Conservation (phyloP, 2,329 filamentous ascomycete species). For the Colletotrichum gloeosporioides region DNA sequence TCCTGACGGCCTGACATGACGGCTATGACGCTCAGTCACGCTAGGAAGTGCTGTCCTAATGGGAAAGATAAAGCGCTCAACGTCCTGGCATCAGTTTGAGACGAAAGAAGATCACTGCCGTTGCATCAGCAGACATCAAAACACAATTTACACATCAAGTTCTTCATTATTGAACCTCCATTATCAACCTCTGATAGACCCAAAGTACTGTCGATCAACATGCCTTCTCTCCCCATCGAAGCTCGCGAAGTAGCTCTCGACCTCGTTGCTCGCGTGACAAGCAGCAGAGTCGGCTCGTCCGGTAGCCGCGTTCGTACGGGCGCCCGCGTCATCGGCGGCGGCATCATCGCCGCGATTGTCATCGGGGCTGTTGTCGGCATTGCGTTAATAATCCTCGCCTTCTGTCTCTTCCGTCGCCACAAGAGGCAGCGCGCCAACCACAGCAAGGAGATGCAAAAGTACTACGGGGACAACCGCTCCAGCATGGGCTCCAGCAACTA, state of each 20-base stretch:
- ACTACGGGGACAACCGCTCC: constrained; percentile 12
- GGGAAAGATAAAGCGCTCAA: neutral
- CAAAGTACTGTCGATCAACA: neutral
- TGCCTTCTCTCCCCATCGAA: constrained; percentile 2
- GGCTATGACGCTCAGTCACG: neutral
- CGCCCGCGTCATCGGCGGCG: neutral
- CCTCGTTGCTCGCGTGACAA: neutral
- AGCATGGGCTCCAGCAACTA: constrained; percentile 1
- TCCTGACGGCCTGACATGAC: neutral
- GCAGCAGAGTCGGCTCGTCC: neutral
- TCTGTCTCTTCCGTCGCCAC: neutral
- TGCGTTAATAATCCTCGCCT: neutral
- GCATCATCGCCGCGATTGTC: constrained; percentile 13
- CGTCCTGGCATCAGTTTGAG: neutral
- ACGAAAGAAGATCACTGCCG: fast-evolving
- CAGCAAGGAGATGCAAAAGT: constrained; percentile 12
- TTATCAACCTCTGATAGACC: neutral
- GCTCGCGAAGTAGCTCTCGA: neutral
- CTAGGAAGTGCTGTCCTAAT: neutral
- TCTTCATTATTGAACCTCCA: neutral
- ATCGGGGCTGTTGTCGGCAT: neutral
- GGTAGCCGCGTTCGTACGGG: neutral
- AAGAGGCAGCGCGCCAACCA: neutral
- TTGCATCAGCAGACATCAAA: neutral
- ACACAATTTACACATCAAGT: neutral